phyloP scores from a whole-genome alignment of 352 stramenopile species.

The Globisporangium nodosum region DNA sequence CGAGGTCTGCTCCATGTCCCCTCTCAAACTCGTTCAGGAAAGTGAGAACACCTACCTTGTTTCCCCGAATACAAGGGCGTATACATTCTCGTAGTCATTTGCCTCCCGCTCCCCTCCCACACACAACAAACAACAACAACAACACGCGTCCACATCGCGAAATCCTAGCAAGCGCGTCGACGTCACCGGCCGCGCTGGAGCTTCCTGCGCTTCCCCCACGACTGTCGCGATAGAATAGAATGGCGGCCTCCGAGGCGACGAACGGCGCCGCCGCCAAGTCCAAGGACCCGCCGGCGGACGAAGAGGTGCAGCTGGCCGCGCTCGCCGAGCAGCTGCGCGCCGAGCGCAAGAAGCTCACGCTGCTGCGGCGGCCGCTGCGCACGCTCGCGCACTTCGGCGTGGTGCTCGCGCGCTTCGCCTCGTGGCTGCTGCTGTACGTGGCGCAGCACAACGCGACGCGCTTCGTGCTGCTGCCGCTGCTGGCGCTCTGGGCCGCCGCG shows the following conservation, averaged over 20 bases:
- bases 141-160: neutral
- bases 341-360: slow-evolving; percentile 81
- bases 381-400: slow-evolving; percentile 81
- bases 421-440: slow-evolving; percentile 64
- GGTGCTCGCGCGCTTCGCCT: slow-evolving; percentile 66
- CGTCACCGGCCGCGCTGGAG: neutral
- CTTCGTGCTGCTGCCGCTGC: slow-evolving; percentile 71
- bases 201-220: too few relatives aligned
- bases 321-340: slow-evolving; percentile 57
- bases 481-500: slow-evolving; percentile 60
- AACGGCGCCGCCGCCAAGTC: neutral
- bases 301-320: slow-evolving; percentile 2
- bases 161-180: neutral
- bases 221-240: neutral
- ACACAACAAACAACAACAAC: neutral
- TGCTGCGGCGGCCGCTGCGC: slow-evolving; percentile 68
- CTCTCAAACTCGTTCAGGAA: too few relatives aligned
- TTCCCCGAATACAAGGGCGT: neutral
- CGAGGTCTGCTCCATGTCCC: too few relatives aligned
- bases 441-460: slow-evolving; percentile 64
- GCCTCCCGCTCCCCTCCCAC: neutral
- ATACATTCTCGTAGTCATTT: neutral
- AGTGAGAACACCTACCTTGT: neutral
- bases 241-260: slow-evolving; percentile 2
- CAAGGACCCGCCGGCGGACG: neutral